Conservation (phyloP, 192 early-diverging fungal genomes). For the Umbelopsis sp. region DNA sequence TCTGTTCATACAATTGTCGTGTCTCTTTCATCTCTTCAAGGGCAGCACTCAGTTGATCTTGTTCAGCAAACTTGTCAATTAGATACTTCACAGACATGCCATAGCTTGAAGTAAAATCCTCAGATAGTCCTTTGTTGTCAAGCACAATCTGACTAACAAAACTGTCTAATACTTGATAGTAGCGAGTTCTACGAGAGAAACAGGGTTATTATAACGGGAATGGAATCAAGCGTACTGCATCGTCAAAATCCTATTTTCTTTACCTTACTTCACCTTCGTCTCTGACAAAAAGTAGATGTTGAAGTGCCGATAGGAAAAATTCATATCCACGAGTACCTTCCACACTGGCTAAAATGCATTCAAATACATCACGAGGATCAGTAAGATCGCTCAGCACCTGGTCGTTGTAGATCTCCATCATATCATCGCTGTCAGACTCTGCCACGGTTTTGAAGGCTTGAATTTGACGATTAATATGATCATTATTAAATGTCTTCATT, state of each 20-base stretch:
- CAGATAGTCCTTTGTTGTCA: slow-evolving; percentile 61
- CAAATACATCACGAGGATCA: slow-evolving; percentile 75
- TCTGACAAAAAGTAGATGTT: slow-evolving; percentile 72
- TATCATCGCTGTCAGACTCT: slow-evolving; percentile 58
- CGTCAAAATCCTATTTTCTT: background rate
- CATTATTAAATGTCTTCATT: slow-evolving; percentile 51
- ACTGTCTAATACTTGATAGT: slow-evolving; percentile 79
- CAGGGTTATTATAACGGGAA: too few relatives aligned
- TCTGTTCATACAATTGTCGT: slow-evolving; percentile 64
- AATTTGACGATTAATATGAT: slow-evolving; percentile 42
- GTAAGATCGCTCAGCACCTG: slow-evolving; percentile 75
- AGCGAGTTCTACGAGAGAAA: slow-evolving; percentile 51
- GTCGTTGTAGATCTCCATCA: slow-evolving; percentile 65
- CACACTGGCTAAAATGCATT: slow-evolving; percentile 68
- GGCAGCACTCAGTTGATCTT: slow-evolving; percentile 73
- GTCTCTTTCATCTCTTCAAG: slow-evolving; percentile 68
- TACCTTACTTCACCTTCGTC: slow-evolving; percentile 65
- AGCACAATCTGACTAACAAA: slow-evolving; percentile 80
- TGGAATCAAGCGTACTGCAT: too few relatives aligned
- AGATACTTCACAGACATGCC: slow-evolving; percentile 72
- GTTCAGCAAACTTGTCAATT: slow-evolving; percentile 76
- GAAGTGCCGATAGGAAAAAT: slow-evolving; percentile 73
- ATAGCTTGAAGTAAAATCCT: slow-evolving; percentile 62
- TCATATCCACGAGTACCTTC: slow-evolving; percentile 73
- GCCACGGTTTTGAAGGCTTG: slow-evolving; percentile 28